Evolutionary conservation across 2,329 filamentous ascomycete species (phyloP).

Genomic region (Sclerotinia subarctica): DNA sequence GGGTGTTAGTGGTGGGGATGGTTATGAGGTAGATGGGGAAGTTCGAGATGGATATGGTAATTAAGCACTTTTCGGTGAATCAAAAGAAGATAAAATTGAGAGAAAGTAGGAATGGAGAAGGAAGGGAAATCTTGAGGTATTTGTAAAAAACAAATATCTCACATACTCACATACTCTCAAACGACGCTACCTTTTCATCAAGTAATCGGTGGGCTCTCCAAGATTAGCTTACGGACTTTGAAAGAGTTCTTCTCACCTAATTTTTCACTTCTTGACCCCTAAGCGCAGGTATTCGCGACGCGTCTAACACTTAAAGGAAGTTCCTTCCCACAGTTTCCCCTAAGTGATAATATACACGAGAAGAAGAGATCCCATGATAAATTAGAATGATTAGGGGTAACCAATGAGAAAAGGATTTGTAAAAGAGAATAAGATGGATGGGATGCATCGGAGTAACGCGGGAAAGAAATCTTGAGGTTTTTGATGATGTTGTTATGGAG

Average conservation of each 20-base stretch:
- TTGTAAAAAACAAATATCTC: slow-evolving; percentile 8
- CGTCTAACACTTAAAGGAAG: slow-evolving; percentile 25
- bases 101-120: not conserved
- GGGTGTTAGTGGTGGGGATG: slow-evolving; percentile 15
- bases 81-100: not conserved
- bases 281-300: slow-evolving; percentile 24
- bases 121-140: not conserved
- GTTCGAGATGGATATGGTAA: not conserved
- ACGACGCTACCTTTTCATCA: slow-evolving; percentile 10
- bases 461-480: not conserved
- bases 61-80: not conserved
- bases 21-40: not conserved
- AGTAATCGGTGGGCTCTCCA: slow-evolving; percentile 11
- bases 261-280: slow-evolving; percentile 21
- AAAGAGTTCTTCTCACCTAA: slow-evolving; percentile 2
- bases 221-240: slow-evolving; percentile 5
- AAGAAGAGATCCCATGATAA: slow-evolving; percentile 15
- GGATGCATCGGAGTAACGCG: not conserved
- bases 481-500: not conserved
- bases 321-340: slow-evolving; percentile 23
- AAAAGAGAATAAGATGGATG: not conserved
- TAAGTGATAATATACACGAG: slow-evolving; percentile 33
- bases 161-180: not conserved
- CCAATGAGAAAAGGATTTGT: slow-evolving; percentile 15
- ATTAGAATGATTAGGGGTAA: not conserved